Evolutionary conservation across 2,329 filamentous ascomycete genomes (phyloP), one percentile per base, ranked within the genome.

Genomic region (Ophiognomonia clavigignenti-juglandacearum): DNA sequence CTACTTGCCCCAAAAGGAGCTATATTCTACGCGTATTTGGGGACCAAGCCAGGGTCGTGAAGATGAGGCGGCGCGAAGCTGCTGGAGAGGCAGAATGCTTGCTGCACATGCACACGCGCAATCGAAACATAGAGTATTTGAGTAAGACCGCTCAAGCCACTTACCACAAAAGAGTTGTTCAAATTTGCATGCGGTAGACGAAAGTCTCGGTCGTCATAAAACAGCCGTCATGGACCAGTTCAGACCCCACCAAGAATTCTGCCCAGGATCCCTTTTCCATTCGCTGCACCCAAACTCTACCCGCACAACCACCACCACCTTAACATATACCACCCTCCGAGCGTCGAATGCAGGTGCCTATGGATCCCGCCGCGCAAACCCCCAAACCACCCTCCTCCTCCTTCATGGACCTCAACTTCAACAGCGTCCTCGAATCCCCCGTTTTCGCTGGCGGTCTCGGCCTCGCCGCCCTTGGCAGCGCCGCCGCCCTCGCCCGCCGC

Each of bases 391-490:
- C 54, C 11, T 27, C 51, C 13, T 43, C 56, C 27, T 36, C 54
- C n/a, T 27, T 53, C 11, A 55, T 59, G 11, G 50, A 53, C 36
- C 53, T 78, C 44, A 69, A 72, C 56, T 65, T 83, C 64, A 74
- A 82, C 72, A 71, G 69, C 19, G 73, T 84, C 41, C 77, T 82
- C 61, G 74, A 78, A 36, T 85, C 85, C 56, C 81, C 81, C 11
- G 70, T 82, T 39, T 82, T 81, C 58, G 78, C 78, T 10, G 78
- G 80, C 70, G 91, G 93, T 57, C 88, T 97, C 58, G 93, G 93
- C 57, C 86, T 98, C 44, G 93, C 91, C 51, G 88, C 86, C 24
- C 76, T 98, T 43, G 93, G 90, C 53, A 88, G 90, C 27, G 85
- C 80, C 34, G 78, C 90, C 26, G 85, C 89, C 11, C 80, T 95